A percentile compares a stretch with the other conserved stretches of the same genome.
Evolutionary conservation across 208 protist species (phyloP).

Genomic region (Trypanosoma mega): DNA sequence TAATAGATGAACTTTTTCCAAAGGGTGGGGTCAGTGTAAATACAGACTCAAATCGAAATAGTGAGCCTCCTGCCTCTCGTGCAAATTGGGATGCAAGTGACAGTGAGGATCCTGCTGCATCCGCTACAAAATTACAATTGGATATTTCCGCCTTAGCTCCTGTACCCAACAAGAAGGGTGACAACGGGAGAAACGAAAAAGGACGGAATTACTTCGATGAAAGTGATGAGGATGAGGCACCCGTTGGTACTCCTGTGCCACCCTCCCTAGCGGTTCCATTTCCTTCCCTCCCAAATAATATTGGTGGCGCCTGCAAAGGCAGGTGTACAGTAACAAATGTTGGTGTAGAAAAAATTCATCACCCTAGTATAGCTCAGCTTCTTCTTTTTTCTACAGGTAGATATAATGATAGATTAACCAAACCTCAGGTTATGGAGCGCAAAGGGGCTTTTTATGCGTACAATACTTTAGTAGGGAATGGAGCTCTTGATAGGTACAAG

Average conservation of each 20-base stretch:
- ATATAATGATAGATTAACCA: conserved; percentile 19
- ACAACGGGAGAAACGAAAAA: not conserved
- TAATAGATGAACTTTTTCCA: conserved; percentile 82
- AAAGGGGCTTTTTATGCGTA: conserved; percentile 74
- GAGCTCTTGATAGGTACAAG: conserved; percentile 43
- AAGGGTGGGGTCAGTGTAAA: not conserved
- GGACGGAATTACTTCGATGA: conserved; percentile 50
- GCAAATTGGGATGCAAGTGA: conserved; percentile 25
- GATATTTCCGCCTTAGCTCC: not conserved
- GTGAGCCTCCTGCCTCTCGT: conserved; percentile 12
- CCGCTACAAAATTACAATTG: not conserved
- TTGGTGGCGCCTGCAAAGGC: conserved; percentile 35
- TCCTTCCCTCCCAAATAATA: conserved; percentile 32
- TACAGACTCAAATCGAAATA: not conserved
- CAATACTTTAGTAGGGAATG: conserved; percentile 57
- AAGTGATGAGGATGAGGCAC: conserved; percentile 32
- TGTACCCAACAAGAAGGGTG: not conserved
- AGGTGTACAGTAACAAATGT: conserved; percentile 72
- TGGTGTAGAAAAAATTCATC: conserved; percentile 18
- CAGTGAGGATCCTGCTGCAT: not conserved
- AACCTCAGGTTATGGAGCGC: conserved; percentile 28
- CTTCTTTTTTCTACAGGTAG: conserved; percentile 33
- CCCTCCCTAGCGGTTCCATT: conserved; percentile 55
- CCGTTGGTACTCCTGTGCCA: not conserved
- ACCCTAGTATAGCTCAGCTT: conserved; percentile 45